Conservation (phyloP, 2,329 filamentous ascomycete species). For the Bipolaris bicolor region DNA sequence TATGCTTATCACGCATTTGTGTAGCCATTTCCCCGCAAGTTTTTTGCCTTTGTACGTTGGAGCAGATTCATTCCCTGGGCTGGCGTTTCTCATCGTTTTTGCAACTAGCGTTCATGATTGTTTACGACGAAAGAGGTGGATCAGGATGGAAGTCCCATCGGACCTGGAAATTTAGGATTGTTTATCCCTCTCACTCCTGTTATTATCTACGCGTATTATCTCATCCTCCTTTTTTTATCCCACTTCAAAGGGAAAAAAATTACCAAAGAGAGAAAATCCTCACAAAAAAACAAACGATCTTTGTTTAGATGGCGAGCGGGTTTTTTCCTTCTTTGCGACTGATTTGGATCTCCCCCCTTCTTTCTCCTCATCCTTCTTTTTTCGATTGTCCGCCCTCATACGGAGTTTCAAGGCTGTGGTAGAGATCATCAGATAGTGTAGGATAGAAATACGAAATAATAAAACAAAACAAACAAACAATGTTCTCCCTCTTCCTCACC, state of each 20-base stretch:
- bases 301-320: conserved; percentile 34
- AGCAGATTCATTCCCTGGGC: conserved; percentile 11
- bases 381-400: conserved; percentile 3
- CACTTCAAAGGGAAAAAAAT: background rate
- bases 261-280: conserved; percentile 38
- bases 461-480: conserved; percentile 7
- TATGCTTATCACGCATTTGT: conserved; percentile 31
- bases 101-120: conserved; percentile 23
- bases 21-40: conserved; percentile 21
- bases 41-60: conserved; percentile 21
- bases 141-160: conserved; percentile 6
- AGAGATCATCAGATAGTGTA: conserved; percentile 46
- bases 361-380: conserved; percentile 20
- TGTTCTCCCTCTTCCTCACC: background rate
- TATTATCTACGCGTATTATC: conserved; percentile 23
- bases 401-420: conserved; percentile 34
- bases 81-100: conserved; percentile 25
- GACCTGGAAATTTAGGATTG: conserved; percentile 18
- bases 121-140: conserved; percentile 24
- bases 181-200: conserved; percentile 19
- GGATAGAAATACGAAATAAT: conserved; percentile 22
- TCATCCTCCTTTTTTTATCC: conserved; percentile 10
- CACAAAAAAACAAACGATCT: conserved; percentile 41
- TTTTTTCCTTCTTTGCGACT: conserved; percentile 25
- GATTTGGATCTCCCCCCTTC: conserved; percentile 45